A percentile compares a stretch with the other conserved stretches of the same genome.
phyloP scores from a whole-genome alignment of 1,284 basidiomycete genomes.

The Apiotrichum veenhuisii region DNA sequence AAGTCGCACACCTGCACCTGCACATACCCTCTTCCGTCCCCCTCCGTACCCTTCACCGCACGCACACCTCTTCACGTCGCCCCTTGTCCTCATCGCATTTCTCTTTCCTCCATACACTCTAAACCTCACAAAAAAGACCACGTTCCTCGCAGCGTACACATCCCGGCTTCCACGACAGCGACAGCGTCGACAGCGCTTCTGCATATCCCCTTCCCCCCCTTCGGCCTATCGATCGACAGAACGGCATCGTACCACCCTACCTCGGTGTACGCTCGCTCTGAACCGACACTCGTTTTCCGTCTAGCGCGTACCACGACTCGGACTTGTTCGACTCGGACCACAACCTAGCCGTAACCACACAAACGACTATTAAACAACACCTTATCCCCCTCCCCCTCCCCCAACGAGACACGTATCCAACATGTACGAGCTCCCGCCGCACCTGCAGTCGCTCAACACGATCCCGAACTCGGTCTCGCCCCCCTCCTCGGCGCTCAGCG shows the following conservation, averaged over 20 bases:
- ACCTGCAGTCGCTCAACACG: slow-evolving; percentile 23
- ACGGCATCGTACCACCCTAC: background rate
- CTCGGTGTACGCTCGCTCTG: background rate
- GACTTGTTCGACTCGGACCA: no score
- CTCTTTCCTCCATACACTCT: background rate
- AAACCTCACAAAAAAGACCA: background rate
- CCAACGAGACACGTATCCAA: background rate
- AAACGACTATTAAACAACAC: background rate
- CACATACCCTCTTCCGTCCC: no score
- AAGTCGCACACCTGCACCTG: no score
- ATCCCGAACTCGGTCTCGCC: slow-evolving; percentile 31
- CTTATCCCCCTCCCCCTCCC: background rate
- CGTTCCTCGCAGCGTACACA: background rate
- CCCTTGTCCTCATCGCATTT: background rate
- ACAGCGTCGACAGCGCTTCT: background rate
- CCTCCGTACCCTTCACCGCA: no score
- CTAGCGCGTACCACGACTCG: no score
- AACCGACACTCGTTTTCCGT: background rate
- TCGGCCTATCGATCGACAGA: background rate
- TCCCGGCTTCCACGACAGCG: no score
- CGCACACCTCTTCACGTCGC: background rate
- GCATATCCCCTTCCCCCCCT: background rate
- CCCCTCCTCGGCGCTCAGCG: slow-evolving; percentile 23
- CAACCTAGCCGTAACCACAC: background rate
- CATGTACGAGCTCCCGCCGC: slow-evolving; percentile 21